Percentiles rank a stretch among this genome's conserved stretches.
These are phyloP conservation scores for Tetrastigma voinierianum DNA, from an alignment of 164 flowering plant species.

Conservation along the genomic window DNA sequence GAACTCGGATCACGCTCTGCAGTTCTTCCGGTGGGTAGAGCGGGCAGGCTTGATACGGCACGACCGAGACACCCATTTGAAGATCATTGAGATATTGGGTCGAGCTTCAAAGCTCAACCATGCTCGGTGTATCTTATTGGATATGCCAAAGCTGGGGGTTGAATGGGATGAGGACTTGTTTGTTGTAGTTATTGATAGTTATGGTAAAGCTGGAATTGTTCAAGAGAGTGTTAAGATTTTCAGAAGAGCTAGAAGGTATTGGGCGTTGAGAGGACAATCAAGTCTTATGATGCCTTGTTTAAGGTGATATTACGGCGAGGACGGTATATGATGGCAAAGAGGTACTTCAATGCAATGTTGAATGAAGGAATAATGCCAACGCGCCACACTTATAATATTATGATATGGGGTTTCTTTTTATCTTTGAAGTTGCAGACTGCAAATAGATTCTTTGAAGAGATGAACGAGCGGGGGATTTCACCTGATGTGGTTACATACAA, in stretches of 20 bases:
- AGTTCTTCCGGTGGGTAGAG: slow-evolving; percentile 91
- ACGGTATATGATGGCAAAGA: slow-evolving; percentile 82
- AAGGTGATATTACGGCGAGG: slow-evolving; percentile 79
- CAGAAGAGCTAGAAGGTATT: slow-evolving; percentile 75
- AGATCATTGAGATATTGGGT: slow-evolving; percentile 71
- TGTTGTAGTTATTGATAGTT: slow-evolving; percentile 65
- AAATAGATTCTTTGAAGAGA: slow-evolving; percentile 72
- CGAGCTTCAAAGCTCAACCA: slow-evolving; percentile 70
- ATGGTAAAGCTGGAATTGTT: slow-evolving; percentile 86
- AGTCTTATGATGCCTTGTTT: slow-evolving; percentile 72
- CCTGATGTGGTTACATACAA: slow-evolving; percentile 78
- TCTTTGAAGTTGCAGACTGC: slow-evolving; percentile 71
- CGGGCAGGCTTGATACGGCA: slow-evolving; percentile 58
- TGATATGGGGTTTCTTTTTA: slow-evolving; percentile 89
- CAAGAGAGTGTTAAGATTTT: slow-evolving; percentile 87
- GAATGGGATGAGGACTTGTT: slow-evolving; percentile 88
- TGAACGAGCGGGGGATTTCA: slow-evolving; percentile 59
- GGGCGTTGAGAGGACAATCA: slow-evolving; percentile 56
- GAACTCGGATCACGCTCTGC: slow-evolving; percentile 74
- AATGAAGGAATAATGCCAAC: slow-evolving; percentile 76
- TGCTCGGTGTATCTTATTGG: slow-evolving; percentile 81
- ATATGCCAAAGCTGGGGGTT: slow-evolving; percentile 83
- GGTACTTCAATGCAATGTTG: slow-evolving; percentile 83
- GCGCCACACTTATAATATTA: slow-evolving; percentile 64
- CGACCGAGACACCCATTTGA: slow-evolving; percentile 57